Conservation (phyloP, 2,329 filamentous ascomycete species). For the Trichoderma asperellum region DNA sequence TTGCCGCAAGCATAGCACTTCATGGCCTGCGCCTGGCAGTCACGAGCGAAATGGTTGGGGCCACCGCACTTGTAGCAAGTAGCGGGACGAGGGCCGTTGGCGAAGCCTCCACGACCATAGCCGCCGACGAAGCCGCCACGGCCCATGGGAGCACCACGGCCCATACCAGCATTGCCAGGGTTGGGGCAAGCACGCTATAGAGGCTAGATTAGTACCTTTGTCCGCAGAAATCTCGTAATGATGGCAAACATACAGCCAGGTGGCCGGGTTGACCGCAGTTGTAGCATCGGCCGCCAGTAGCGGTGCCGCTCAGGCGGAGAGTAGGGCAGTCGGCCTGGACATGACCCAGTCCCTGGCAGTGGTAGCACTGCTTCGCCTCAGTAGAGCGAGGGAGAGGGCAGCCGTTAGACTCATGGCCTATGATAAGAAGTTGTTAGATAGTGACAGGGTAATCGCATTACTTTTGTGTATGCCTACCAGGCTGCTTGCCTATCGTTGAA, state of each 20-base stretch:
- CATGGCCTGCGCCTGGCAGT: conserved; percentile 98
- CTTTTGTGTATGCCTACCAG: conserved; percentile 52
- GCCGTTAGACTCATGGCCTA: conserved; percentile 92
- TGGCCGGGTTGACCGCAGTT: conserved; percentile 93
- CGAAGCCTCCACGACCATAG: conserved; percentile 74
- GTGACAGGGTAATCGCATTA: background rate
- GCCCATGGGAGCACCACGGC: conserved; percentile 67
- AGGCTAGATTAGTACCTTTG: background rate
- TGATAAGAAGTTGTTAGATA: conserved; percentile 15
- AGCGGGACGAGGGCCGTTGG: conserved; percentile 68
- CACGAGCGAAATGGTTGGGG: conserved; percentile 96
- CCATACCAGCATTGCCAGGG: conserved; percentile 64
- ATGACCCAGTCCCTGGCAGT: conserved; percentile 97
- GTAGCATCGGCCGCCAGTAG: conserved; percentile 88
- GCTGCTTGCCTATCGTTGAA: conserved; percentile 70
- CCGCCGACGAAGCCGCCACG: conserved; percentile 70
- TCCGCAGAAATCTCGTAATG: background rate
- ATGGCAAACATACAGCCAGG: conserved; percentile 69
- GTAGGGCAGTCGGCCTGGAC: conserved; percentile 99
- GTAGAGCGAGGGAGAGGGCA: conserved; percentile 96
- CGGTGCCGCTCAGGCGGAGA: conserved; percentile 82
- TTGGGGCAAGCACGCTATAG: conserved; percentile 78
- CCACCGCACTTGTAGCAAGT: conserved; percentile 79
- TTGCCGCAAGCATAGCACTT: conserved; percentile 98
- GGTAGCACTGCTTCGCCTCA: conserved; percentile 99